Percentiles rank a stretch among this genome's conserved stretches.
These are phyloP conservation scores for Coemansia sp. DNA, from an alignment of 192 early-diverging fungal genomes.

Conservation along the genomic window DNA sequence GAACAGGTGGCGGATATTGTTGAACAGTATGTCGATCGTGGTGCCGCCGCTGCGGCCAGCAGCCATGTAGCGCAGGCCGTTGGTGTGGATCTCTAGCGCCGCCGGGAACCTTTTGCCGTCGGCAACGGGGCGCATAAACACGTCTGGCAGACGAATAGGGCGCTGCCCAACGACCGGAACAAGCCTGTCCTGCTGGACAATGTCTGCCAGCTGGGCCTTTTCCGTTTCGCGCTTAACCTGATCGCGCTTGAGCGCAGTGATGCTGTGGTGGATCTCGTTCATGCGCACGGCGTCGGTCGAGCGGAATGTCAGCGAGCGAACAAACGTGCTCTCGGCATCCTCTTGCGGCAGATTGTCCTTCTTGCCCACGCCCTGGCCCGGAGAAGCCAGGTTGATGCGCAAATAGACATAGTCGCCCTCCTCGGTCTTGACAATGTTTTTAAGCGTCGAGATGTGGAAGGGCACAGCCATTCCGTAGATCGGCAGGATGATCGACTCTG, in stretches of 20 bases:
- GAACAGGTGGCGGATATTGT: conserved; percentile 95
- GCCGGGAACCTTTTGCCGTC: conserved; percentile 90
- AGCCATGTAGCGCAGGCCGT: conserved; percentile 90
- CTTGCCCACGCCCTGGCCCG: conserved; percentile 87
- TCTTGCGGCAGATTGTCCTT: conserved; percentile 88
- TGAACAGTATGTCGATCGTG: conserved; percentile 92
- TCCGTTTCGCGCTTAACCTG: conserved; percentile 91
- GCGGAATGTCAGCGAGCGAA: conserved; percentile 88
- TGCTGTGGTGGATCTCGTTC: conserved; percentile 79
- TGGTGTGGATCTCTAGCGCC: conserved; percentile 95
- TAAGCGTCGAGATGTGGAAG: conserved; percentile 95
- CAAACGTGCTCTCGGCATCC: conserved; percentile 83
- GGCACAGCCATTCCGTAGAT: conserved; percentile 96
- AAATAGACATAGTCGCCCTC: conserved; percentile 89
- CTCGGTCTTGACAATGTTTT: conserved; percentile 90
- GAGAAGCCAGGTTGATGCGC: conserved; percentile 93
- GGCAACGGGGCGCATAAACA: conserved; percentile 85
- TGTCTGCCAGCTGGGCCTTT: conserved; percentile 91
- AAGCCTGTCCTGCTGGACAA: conserved; percentile 91
- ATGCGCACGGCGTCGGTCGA: conserved; percentile 79
- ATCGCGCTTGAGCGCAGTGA: conserved; percentile 90
- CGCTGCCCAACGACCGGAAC: conserved; percentile 71
- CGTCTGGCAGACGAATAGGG: conserved; percentile 78
- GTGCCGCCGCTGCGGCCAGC: conserved; percentile 67
- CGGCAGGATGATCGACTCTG: conserved; percentile 87